Evolutionary conservation across 1,284 basidiomycete genomes (phyloP).

Genomic region (Lentinus polychrous): DNA sequence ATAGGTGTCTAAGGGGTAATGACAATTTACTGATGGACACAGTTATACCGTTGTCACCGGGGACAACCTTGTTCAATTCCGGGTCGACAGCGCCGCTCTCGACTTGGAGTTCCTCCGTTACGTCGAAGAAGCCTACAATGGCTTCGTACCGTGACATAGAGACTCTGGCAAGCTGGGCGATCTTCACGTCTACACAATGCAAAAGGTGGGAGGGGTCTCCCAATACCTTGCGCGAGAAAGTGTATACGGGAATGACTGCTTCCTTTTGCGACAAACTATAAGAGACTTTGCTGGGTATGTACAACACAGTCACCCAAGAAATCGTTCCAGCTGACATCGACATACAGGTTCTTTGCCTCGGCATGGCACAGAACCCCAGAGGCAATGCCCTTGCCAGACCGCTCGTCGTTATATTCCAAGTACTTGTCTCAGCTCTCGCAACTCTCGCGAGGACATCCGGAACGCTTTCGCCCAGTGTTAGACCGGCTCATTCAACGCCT

Average conservation of each 20-base stretch:
- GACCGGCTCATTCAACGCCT: slow-evolving; percentile 9
- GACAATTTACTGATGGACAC: no score
- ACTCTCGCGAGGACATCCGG: slow-evolving; percentile 8
- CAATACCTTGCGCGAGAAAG: background rate
- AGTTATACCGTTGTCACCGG: background rate
- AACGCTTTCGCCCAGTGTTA: slow-evolving; percentile 11
- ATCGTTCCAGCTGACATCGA: background rate
- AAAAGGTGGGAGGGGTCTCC: background rate
- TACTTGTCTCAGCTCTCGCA: slow-evolving; percentile 14
- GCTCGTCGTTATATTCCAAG: slow-evolving; percentile 5
- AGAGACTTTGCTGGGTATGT: slow-evolving; percentile 3
- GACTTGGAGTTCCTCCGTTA: background rate
- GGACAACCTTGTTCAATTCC: background rate
- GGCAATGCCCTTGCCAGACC: slow-evolving; percentile 10
- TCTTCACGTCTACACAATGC: slow-evolving; percentile 1
- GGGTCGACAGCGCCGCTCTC: background rate
- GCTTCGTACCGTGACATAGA: background rate
- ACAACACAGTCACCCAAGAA: background rate
- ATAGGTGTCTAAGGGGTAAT: no score
- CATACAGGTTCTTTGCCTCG: slow-evolving; percentile 7
- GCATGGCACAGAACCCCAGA: slow-evolving; percentile 12
- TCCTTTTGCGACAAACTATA: background rate
- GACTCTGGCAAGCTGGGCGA: background rate
- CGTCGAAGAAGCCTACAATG: slow-evolving; percentile 1
- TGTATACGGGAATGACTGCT: background rate